Evolutionary conservation across 768 basidiomycete species (phyloP), one percentile per base, ranked within the genome.

Genomic region (Suillus discolor): DNA sequence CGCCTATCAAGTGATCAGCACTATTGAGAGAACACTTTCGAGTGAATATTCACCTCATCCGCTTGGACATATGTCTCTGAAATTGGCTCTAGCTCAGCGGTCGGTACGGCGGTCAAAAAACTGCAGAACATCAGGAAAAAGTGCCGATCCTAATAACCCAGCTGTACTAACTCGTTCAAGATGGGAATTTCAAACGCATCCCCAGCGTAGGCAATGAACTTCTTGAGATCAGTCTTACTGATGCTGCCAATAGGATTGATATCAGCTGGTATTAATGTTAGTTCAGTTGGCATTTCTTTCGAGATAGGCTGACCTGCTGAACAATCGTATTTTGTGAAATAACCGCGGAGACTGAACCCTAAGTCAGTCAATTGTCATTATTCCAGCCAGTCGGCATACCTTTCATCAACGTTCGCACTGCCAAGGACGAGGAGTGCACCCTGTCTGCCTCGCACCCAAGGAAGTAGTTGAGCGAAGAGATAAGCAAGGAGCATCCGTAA

Each of bases 231-330:
- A 0, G 95, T 96, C 79, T 99, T 99, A 76, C 94, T 97, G 74
- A 99, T 98, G 0, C 92, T 94, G 3, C 97, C 97, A 66, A 99
- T 99, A 3, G 97, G 97, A 76, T 99, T 99, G 73, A 99, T 89
- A 75, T 99, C 97, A 66, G 97, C 97, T 89, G 23, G 9, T 38
- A 18, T 59, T 13, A 18, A 60, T 36, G 59, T 66, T 55, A 75
- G 62, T 70, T 71, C 39, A 63, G 0, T 65, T n/a, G 45, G 5
- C 2, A 41, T 12, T 41, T 23, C 15, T 41, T 6, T 47, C 16
- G 4, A 16, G 6, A 57, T 28, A 13, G 36, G 70, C 80, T 49
- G 68, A 90, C 92, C 91, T 8, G 93, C 94, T 5, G 93, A 97
- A 71, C 91, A 99, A 75, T 99, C 97, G 74, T 99, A 99, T 80